Evolutionary conservation across 805 yeast species (phyloP).

Genomic region (Zygosaccharomyces pseudorouxii): DNA sequence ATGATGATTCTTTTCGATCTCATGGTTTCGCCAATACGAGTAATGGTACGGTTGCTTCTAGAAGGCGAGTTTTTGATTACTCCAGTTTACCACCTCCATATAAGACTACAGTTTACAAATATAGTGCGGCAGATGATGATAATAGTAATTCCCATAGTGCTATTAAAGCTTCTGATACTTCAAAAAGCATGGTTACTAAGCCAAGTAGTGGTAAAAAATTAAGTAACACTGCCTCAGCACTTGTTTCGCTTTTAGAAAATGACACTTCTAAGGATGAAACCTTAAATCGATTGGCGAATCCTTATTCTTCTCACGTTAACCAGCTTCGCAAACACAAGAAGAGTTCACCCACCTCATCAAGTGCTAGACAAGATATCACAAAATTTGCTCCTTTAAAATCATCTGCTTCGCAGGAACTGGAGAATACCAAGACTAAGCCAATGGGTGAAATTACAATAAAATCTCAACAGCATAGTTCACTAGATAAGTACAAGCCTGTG

Average conservation of each 20-base stretch:
- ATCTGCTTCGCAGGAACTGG: constrained; percentile 15
- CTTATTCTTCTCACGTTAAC: constrained; percentile 36
- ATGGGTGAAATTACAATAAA: constrained; percentile 4
- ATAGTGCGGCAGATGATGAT: constrained; percentile 20
- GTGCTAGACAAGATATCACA: not conserved
- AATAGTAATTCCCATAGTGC: constrained; percentile 1
- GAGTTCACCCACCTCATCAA: constrained; percentile 7
- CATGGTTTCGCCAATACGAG: constrained; percentile 18
- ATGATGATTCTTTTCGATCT: constrained; percentile 22
- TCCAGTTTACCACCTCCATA: constrained; percentile 39
- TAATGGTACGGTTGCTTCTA: constrained; percentile 21
- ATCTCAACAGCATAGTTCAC: constrained; percentile 11
- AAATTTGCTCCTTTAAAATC: not conserved
- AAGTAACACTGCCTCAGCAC: constrained; percentile 47
- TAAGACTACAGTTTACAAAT: constrained; percentile 33
- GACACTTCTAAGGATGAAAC: constrained; percentile 15
- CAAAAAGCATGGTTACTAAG: constrained; percentile 5
- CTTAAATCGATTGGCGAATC: constrained; percentile 37
- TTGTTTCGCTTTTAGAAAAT: constrained; percentile 43
- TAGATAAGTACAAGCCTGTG: constrained; percentile 35
- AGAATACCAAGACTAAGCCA: constrained; percentile 9
- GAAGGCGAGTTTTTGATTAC: constrained; percentile 37
- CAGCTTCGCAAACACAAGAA: constrained; percentile 17
- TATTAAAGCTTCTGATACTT: not conserved
- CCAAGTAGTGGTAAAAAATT: constrained; percentile 27